These are phyloP conservation scores for Xylariaceae sp. DNA, from an alignment of 2,329 filamentous ascomycete genomes.

Conservation along the genomic window DNA sequence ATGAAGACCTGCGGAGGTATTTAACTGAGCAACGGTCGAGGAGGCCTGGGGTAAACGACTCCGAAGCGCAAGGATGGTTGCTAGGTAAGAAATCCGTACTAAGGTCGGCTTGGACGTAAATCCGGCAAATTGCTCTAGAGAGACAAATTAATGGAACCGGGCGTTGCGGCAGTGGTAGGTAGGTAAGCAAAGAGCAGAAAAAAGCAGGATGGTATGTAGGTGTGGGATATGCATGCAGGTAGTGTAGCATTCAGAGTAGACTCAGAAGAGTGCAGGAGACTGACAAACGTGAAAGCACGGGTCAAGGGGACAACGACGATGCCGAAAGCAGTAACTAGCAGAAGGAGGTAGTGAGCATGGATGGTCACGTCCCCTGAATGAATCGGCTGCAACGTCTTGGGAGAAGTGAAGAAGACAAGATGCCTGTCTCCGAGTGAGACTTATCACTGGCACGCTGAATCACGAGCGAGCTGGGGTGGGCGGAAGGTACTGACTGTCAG, in stretches of 20 bases:
- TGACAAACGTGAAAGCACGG: conserved; percentile 13
- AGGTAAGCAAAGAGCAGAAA: conserved; percentile 7
- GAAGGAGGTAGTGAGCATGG: not conserved
- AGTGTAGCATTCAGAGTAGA: not conserved
- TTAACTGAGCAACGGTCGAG: conserved; percentile 23
- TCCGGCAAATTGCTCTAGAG: conserved; percentile 4
- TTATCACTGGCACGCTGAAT: conserved; percentile 12
- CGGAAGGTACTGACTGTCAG: no score
- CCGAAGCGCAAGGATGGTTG: conserved; percentile 10
- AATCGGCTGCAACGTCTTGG: conserved; percentile 19
- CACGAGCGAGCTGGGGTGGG: conserved; percentile 6
- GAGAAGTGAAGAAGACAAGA: not conserved
- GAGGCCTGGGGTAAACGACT: conserved; percentile 7
- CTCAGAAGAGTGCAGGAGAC: conserved; percentile 13
- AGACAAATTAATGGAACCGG: conserved; percentile 11
- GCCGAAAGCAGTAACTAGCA: not conserved
- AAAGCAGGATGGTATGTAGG: not conserved
- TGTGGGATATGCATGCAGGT: not conserved
- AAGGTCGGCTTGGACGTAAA: conserved; percentile 2
- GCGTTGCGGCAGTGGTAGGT: conserved; percentile 6
- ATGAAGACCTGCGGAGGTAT: conserved; percentile 14
- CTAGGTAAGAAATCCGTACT: not conserved
- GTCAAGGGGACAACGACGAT: conserved; percentile 15
- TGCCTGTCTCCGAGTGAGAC: conserved; percentile 11
- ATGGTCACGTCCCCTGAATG: conserved; percentile 1